A percentile compares a stretch with the other conserved stretches of the same genome.
phyloP scores from a whole-genome alignment of 2,329 filamentous ascomycete species.

The Didymella sp. region DNA sequence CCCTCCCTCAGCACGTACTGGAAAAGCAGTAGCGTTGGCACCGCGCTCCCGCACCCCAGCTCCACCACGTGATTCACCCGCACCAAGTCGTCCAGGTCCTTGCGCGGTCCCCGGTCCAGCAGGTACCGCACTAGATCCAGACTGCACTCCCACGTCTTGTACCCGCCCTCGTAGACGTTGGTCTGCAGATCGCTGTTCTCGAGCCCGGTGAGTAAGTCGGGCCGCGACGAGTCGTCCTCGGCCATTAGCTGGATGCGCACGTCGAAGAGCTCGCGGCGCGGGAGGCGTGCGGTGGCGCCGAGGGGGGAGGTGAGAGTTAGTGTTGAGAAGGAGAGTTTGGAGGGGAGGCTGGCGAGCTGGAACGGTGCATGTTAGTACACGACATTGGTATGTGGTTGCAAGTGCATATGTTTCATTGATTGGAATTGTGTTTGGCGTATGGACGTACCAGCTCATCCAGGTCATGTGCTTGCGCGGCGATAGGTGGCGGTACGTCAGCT shows the following conservation, averaged over 20 bases:
- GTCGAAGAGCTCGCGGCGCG: constrained; percentile 81
- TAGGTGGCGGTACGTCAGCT: constrained; percentile 34
- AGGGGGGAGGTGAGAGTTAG: constrained; percentile 68
- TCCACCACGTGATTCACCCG: constrained; percentile 60
- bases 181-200: constrained; percentile 75
- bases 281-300: constrained; percentile 62
- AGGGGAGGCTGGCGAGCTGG: constrained; percentile 68
- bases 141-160: constrained; percentile 90
- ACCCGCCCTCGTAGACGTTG: constrained; percentile 84
- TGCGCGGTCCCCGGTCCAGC: constrained; percentile 57
- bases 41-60: constrained; percentile 79
- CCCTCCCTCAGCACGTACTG: constrained; percentile 63
- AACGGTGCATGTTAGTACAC: neutral
- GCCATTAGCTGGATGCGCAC: constrained; percentile 83
- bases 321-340: constrained; percentile 73
- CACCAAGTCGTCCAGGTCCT: constrained; percentile 58
- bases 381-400: too few relatives aligned
- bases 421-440: neutral
- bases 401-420: neutral
- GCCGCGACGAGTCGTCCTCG: constrained; percentile 57
- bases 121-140: constrained; percentile 76
- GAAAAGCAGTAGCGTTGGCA: constrained; percentile 75
- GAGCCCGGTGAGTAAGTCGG: constrained; percentile 40
- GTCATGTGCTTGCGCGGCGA: constrained; percentile 52
- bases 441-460: constrained; percentile 57